Conservation (phyloP, 345 rosid species). For the Acer negundo region DNA sequence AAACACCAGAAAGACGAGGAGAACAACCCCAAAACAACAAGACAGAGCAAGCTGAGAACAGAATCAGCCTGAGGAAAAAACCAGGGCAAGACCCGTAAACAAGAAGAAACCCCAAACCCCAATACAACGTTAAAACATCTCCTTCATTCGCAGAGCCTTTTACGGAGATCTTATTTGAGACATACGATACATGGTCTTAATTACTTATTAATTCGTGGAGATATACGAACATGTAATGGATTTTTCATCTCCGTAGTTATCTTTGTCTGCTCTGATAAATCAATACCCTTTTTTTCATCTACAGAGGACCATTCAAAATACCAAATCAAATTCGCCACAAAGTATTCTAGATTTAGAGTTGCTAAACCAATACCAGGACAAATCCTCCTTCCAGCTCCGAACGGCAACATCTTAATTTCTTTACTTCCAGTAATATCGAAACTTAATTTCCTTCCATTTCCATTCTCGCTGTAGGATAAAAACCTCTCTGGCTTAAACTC, state of each 20-base stretch:
- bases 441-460: too few relatives aligned
- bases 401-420: not conserved
- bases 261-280: constrained; percentile 21
- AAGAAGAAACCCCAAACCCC: too few relatives aligned
- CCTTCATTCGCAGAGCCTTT: too few relatives aligned
- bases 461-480: not conserved
- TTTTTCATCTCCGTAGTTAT: constrained; percentile 21
- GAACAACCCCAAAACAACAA: too few relatives aligned
- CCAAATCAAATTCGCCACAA: constrained; percentile 28
- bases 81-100: too few relatives aligned
- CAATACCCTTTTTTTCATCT: constrained; percentile 20
- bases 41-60: too few relatives aligned
- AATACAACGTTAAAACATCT: too few relatives aligned
- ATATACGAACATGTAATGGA: constrained; percentile 6
- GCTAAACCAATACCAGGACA: constrained; percentile 29
- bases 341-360: constrained; percentile 24
- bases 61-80: too few relatives aligned
- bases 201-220: constrained; percentile 4
- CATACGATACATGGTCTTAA: too few relatives aligned
- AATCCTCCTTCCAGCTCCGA: constrained; percentile 29
- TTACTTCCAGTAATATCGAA: constrained; percentile 14
- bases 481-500: not conserved
- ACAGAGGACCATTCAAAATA: constrained; percentile 22
- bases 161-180: too few relatives aligned
- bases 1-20: too few relatives aligned